Base-by-base conservation (phyloP, 495 filamentous ascomycete genomes). In the Penicillium daleae region DNA sequence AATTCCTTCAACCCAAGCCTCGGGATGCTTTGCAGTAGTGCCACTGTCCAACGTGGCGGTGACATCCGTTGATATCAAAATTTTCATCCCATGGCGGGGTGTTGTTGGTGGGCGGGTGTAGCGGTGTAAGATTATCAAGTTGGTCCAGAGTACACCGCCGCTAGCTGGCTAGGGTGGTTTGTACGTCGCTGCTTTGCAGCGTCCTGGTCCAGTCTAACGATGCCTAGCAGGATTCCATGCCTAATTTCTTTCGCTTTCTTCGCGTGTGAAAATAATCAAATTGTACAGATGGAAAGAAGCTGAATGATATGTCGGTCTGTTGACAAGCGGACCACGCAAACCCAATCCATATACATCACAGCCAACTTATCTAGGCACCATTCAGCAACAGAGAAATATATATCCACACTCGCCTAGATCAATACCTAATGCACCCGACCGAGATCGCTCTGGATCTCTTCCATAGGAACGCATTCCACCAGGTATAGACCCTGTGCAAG, bases 1-100 rank as follows among this genome's bases (percentile, higher is more conserved):
- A 46, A 31, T 52, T 52, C 27, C 27, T n/a, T 32, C 26, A n/a
- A 9, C 13, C 10, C 24, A 42, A 22, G 9, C 33, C 10, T 21
- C 39, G 22, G 50, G 65, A 66, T 66, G 50, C 62, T 67, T 35
- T 73, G 65, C 70, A 71, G 61, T 72, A 72, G 68, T 57, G 68
- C 24, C 37, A 40, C 40, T 27, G 35, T 39, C 65, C 56, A 71
- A 71, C 68, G 63, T 72, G 68, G 70, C 70, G 70, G 70, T 73
- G 66, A 69, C 65, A 65, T 68, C 37, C 31, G 15, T 63, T 63
- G 61, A 60, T 64, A 69, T 69, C 61, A 10, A 22, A 19, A 13
- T 35, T 33, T 54, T 37, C 32, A 7, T 32, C 29, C 1, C 42
- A 26, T 21, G 48, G 27, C 2, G 49, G 26, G 29, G 27, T 27